A percentile compares a stretch with the other conserved stretches of the same genome.
phyloP scores from a whole-genome alignment of 768 basidiomycete genomes.

The Xanthoconium purpureum region DNA sequence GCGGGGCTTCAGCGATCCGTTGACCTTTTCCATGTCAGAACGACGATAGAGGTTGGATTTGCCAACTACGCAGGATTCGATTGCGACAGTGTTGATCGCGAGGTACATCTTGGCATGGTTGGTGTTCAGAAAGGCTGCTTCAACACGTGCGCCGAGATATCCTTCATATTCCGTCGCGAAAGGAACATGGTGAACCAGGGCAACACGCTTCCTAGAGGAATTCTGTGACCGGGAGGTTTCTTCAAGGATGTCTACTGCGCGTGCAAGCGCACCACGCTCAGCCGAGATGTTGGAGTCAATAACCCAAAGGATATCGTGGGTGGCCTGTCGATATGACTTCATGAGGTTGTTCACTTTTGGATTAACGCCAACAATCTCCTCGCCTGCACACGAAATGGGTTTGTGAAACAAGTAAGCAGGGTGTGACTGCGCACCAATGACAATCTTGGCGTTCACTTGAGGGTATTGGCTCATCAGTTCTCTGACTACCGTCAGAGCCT shows the following conservation, averaged over 20 bases:
- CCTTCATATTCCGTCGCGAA: slow-evolving; percentile 74
- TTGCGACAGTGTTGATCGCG: slow-evolving; percentile 82
- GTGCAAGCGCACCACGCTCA: slow-evolving; percentile 72
- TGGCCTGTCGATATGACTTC: slow-evolving; percentile 74
- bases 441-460: slow-evolving; percentile 62
- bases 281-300: slow-evolving; percentile 93
- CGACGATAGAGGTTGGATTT: slow-evolving; percentile 94
- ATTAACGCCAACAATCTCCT: slow-evolving; percentile 84
- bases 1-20: slow-evolving; percentile 57
- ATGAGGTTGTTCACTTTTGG: slow-evolving; percentile 98
- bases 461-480: slow-evolving; percentile 81
- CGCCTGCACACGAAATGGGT: slow-evolving; percentile 46
- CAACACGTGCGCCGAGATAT: slow-evolving; percentile 75
- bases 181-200: slow-evolving; percentile 93
- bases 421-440: slow-evolving; percentile 58
- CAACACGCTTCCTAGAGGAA: slow-evolving; percentile 50
- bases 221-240: slow-evolving; percentile 37
- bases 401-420: not conserved
- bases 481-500: slow-evolving; percentile 79
- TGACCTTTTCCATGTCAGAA: slow-evolving; percentile 77
- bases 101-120: slow-evolving; percentile 99
- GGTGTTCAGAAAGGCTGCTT: slow-evolving; percentile 94
- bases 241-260: slow-evolving; percentile 76
- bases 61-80: slow-evolving; percentile 95
- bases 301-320: slow-evolving; percentile 92